These are phyloP conservation scores for Coniochaeta sp. DNA, from an alignment of 2,329 filamentous ascomycete genomes.

Conservation along the genomic window DNA sequence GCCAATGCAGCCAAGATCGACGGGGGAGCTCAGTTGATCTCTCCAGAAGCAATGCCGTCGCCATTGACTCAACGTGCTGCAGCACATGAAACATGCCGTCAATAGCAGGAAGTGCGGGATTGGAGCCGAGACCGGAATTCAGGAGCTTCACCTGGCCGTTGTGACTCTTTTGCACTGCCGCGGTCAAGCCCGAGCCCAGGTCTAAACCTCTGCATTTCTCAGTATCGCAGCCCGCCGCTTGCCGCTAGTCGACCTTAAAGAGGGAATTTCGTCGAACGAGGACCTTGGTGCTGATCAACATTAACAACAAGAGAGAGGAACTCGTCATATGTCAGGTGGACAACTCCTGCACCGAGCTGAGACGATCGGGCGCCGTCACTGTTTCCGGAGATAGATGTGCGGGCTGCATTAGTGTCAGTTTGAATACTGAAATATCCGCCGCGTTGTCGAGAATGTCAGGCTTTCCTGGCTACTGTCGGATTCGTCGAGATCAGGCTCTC, in stretches of 20 bases:
- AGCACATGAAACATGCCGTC: too few relatives aligned
- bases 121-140: neutral
- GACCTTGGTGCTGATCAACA: neutral
- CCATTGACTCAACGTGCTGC: too few relatives aligned
- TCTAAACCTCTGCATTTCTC: neutral
- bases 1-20: neutral
- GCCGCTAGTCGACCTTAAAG: neutral
- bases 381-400: neutral
- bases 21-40: neutral
- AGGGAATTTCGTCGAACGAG: neutral
- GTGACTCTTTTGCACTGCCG: neutral
- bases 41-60: neutral
- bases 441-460: neutral
- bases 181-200: neutral
- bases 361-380: neutral
- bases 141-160: neutral
- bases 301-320: neutral
- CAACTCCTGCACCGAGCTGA: neutral
- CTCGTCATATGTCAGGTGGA: neutral
- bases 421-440: neutral
- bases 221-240: neutral
- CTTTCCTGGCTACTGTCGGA: neutral
- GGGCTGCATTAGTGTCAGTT: neutral
- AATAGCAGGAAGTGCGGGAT: too few relatives aligned
- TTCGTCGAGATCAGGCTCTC: neutral